These are phyloP conservation scores for Wallacemonas sp. DNA, from an alignment of 208 protist species.

Conservation along the genomic window DNA sequence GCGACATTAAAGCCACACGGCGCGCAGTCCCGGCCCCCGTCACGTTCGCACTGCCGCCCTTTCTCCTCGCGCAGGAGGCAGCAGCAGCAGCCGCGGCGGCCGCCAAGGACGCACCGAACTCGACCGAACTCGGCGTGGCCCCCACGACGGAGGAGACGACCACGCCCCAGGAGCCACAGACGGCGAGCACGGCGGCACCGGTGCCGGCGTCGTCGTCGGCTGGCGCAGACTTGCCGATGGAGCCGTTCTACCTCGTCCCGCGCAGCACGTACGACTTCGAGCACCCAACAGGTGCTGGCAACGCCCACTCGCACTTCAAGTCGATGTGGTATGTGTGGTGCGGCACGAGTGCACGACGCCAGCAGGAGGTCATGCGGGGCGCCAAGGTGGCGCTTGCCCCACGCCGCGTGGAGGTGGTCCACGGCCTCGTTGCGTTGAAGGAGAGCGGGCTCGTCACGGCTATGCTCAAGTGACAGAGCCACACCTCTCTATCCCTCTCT, in stretches of 20 bases:
- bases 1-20: constrained; percentile 18
- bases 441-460: constrained; percentile 36
- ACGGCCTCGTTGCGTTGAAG: constrained; percentile 47
- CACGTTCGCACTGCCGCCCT: constrained; percentile 30
- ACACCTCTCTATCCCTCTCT: background rate
- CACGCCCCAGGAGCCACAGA: background rate
- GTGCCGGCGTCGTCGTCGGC: background rate
- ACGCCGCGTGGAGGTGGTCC: constrained; percentile 31
- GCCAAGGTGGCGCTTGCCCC: constrained; percentile 28
- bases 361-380: constrained; percentile 50
- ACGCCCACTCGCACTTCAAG: constrained; percentile 74
- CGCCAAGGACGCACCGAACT: background rate
- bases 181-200: too few species aligned
- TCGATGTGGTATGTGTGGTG: constrained; percentile 81
- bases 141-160: background rate
- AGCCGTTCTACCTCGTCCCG: constrained; percentile 69
- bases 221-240: constrained; percentile 18
- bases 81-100: background rate
- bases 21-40: constrained; percentile 10
- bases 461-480: constrained; percentile 27
- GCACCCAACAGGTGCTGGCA: constrained; percentile 55
- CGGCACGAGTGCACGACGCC: constrained; percentile 28
- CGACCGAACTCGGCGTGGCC: background rate
- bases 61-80: constrained; percentile 19
- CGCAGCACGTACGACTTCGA: constrained; percentile 58